A percentile compares a stretch with the other conserved stretches of the same genome.
Conservation (phyloP, 345 rosid genomes). For the Anacardium occidentale region DNA sequence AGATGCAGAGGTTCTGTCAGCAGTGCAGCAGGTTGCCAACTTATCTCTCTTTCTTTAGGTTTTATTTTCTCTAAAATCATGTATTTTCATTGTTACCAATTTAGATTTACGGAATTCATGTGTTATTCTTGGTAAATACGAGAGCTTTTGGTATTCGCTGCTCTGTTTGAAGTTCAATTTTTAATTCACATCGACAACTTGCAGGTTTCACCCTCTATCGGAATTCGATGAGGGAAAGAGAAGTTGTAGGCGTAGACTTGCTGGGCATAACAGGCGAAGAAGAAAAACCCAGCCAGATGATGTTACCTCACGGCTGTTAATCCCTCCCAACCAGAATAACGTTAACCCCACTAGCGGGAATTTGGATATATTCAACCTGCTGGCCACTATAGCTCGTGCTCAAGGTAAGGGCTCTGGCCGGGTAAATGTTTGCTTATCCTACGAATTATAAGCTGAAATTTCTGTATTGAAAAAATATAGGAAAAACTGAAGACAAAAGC, state of each 20-base stretch:
- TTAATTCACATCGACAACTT: constrained; percentile 4
- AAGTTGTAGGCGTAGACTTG: constrained; percentile 87
- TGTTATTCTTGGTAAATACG: neutral
- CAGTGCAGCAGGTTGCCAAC: constrained; percentile 86
- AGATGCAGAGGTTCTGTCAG: constrained; percentile 97
- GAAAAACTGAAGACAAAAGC: constrained; percentile 50
- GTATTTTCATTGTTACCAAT: neutral
- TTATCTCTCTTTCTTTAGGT: neutral
- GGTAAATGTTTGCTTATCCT: neutral
- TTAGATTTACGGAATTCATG: neutral
- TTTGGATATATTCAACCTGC: constrained; percentile 66
- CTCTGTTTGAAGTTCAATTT: constrained; percentile 5
- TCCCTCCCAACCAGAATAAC: constrained; percentile 44
- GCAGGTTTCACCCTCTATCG: constrained; percentile 74
- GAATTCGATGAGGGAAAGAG: constrained; percentile 90
- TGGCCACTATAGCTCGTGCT: constrained; percentile 57
- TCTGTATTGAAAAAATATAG: constrained; percentile 33
- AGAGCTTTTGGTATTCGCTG: neutral
- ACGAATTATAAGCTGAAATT: constrained; percentile 15
- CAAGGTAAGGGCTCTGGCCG: constrained; percentile 55
- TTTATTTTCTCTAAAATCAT: neutral
- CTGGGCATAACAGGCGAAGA: constrained; percentile 76
- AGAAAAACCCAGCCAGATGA: constrained; percentile 84
- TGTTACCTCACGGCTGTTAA: constrained; percentile 47
- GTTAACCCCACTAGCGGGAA: constrained; percentile 31